Evolutionary conservation across 768 basidiomycete species (phyloP).

Genomic region (Naganishia kalamii): DNA sequence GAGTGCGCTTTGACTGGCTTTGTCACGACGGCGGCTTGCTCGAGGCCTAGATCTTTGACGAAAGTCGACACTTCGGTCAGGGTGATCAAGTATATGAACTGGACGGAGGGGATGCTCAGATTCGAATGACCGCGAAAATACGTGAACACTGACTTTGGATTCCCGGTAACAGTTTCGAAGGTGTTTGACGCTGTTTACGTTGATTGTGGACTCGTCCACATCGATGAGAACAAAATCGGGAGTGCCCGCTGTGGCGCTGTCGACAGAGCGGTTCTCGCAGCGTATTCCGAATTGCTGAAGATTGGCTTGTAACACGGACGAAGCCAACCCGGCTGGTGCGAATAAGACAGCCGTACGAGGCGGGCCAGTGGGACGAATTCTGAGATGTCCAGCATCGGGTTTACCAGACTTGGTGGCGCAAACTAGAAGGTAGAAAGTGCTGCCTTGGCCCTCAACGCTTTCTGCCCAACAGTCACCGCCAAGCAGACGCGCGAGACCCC

Average conservation of each 20-base stretch:
- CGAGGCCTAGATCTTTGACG: slow-evolving; percentile 24
- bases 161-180: background rate
- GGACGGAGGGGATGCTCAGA: background rate
- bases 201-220: background rate
- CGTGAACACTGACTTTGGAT: background rate
- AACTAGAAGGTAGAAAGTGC: slow-evolving; percentile 35
- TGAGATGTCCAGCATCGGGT: background rate
- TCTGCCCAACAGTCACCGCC: slow-evolving; percentile 34
- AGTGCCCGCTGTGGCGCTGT: background rate
- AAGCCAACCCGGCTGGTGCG: background rate
- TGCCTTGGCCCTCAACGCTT: slow-evolving; percentile 37
- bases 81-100: slow-evolving; percentile 34
- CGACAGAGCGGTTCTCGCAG: background rate
- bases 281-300: background rate
- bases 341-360: background rate
- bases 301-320: background rate
- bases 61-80: slow-evolving; percentile 27
- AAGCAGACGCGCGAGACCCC: slow-evolving; percentile 31
- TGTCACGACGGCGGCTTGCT: slow-evolving; percentile 32
- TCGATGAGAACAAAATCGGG: slow-evolving; percentile 9
- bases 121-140: background rate
- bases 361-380: background rate
- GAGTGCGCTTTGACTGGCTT: slow-evolving; percentile 37
- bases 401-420: background rate
- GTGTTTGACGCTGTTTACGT: background rate